Percentiles rank a stretch among this genome's conserved stretches.
Evolutionary conservation across 768 basidiomycete species (phyloP).

Genomic region (Suillus spraguei): DNA sequence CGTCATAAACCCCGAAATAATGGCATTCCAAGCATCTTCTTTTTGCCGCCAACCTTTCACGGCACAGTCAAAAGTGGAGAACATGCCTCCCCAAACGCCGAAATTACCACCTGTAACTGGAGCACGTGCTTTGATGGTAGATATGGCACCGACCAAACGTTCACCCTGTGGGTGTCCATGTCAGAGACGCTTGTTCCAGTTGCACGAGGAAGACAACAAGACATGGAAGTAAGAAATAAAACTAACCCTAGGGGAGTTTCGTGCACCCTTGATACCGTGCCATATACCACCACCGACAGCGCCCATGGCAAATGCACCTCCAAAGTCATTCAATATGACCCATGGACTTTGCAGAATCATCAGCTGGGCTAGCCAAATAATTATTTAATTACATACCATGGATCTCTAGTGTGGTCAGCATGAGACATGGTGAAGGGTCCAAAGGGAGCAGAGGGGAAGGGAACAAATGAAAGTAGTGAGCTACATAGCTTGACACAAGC

Average conservation of each 20-base stretch:
- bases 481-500: neutral
- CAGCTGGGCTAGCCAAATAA: neutral
- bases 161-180: slow-evolving; percentile 66
- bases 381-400: slow-evolving; percentile 59
- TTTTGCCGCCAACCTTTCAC: slow-evolving; percentile 97
- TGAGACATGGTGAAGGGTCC: slow-evolving; percentile 61
- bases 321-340: slow-evolving; percentile 98
- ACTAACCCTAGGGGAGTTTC: slow-evolving; percentile 91
- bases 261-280: slow-evolving; percentile 97
- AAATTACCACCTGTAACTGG: slow-evolving; percentile 99
- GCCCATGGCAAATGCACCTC: slow-evolving; percentile 97
- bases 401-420: slow-evolving; percentile 93
- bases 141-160: slow-evolving; percentile 89
- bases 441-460: slow-evolving; percentile 11
- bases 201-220: neutral
- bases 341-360: slow-evolving; percentile 68
- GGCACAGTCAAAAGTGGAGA: slow-evolving; percentile 97
- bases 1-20: slow-evolving; percentile 97
- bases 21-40: slow-evolving; percentile 99
- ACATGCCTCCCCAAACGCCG: slow-evolving; percentile 96
- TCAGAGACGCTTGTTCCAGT: neutral
- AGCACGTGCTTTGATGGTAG: slow-evolving; percentile 96
- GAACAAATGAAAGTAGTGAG: neutral
- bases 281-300: slow-evolving; percentile 97
- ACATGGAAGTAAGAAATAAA: slow-evolving; percentile 8